Evolutionary conservation across 139 green algal species (phyloP), one percentile per base, ranked within the genome.

Genomic region (Raphidocelis subcapitata): DNA sequence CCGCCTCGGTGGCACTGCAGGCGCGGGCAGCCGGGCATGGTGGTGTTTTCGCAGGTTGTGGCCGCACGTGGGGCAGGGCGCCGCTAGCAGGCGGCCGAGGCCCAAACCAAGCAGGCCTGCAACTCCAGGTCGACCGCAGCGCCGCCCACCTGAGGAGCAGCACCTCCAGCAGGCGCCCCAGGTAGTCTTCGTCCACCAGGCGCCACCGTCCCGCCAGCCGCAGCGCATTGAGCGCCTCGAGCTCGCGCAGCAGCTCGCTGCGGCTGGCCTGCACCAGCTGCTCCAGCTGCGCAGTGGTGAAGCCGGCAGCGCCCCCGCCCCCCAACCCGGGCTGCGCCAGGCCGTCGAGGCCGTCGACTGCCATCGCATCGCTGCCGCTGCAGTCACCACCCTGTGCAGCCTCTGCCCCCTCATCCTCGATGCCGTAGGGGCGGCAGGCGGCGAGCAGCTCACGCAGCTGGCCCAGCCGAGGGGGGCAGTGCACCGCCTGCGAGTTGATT

Each of bases 161-260:
- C 70, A 88, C 55, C 73, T 91, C 75, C 62, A 92, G 82, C 69
- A 91, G 62, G 55, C 55, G 57, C 26, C 80, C 80, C 54, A 89
- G 76, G 73, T 89, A 84, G 14, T 5, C 55, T 0, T 31, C 10
- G 5, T 88, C 82, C 32, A 91, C 79, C 24, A 56, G 16, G 54
- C 84, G 49, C 85, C 85, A 82, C 26, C 54, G 4, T 2, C 66
- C 78, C 37, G 49, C 65, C 31, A 92, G 69, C 67, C 74, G 57
- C 51, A 92, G 37, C 14, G 85, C 81, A n/a, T 67, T 31, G 36
- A 83, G 61, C 5, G 69, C 66, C 0, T 0, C 12, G 33, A 92
- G 68, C 37, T 77, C 83, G 3, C 32, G 62, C 2, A 60, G 35
- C 56, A 92, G 69, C 74, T 92, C 83, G 0, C 5, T 55, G 1